Conservation (phyloP, 2,329 filamentous ascomycete species). For the Talaromyces sp. region DNA sequence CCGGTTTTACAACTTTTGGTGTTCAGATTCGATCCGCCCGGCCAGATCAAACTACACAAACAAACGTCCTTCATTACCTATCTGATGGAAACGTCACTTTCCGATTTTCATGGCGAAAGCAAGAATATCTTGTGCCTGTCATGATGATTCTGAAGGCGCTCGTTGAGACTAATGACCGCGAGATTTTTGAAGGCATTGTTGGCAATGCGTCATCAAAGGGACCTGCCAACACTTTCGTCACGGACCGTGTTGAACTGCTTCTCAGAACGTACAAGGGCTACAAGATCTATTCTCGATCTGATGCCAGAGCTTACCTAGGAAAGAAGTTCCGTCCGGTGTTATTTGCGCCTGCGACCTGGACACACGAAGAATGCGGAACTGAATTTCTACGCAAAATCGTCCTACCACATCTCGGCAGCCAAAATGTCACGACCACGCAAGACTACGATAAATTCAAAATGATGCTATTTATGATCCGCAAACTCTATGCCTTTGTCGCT, state of each 20-base stretch:
- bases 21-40: constrained; percentile 87
- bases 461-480: constrained; percentile 92
- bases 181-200: constrained; percentile 91
- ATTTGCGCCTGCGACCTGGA: constrained; percentile 74
- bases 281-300: constrained; percentile 70
- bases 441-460: constrained; percentile 90
- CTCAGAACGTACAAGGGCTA: constrained; percentile 92
- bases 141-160: constrained; percentile 97
- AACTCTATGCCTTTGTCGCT: constrained; percentile 87
- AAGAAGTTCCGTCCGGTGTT: constrained; percentile 87
- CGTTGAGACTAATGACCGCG: constrained; percentile 90
- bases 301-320: constrained; percentile 81
- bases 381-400: constrained; percentile 89
- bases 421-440: constrained; percentile 75
- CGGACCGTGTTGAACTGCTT: constrained; percentile 86
- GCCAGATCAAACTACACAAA: constrained; percentile 97
- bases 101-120: constrained; percentile 95
- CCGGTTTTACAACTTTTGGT: constrained; percentile 82
- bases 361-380: constrained; percentile 81
- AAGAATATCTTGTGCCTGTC: constrained; percentile 90
- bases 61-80: constrained; percentile 93
- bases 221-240: constrained; percentile 83
- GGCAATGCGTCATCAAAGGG: constrained; percentile 71
- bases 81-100: constrained; percentile 95
- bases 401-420: constrained; percentile 82